Base-by-base conservation (phyloP, 306 rosid genomes). In the Parietaria judaica region DNA sequence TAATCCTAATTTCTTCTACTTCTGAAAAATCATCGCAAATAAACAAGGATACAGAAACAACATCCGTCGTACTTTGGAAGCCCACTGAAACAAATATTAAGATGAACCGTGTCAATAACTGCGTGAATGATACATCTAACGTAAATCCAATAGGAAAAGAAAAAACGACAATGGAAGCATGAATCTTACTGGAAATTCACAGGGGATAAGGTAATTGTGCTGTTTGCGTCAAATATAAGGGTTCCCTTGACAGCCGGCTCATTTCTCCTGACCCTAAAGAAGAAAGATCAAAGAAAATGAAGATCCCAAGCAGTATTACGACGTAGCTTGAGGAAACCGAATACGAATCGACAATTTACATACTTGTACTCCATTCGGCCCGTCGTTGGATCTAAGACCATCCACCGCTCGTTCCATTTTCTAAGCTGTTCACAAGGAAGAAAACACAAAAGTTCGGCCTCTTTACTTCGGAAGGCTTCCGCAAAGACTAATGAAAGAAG, bases 351-450 rank as follows among this genome's bases (percentile, higher is more conserved):
- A 36, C n/a, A 61, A 81, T 63, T 39, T n/a, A 69, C 84, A 54
- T 79, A 94, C 99, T 94, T 94, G 87, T 94, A 94, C 63, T 94
- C 99, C 99, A 94, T 94, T 84, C 75, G 84, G 59, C 99, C 97
- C 2, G 97, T 86, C 0, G 99, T 81, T 17, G 97, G 94, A 73
- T 94, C 99, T 79, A 94, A 80, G 51, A 79, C 81, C 61, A 86
- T 83, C 99, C 97, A 94, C 54, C 99, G 89, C 80, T 94, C 95
- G 47, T 94, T 94, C 97, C 97, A 94, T 76, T 94, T 94, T 64
- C 91, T 75, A 65, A 88, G 80, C 99, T 94, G 82, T 44, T 66
- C 64, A 54, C 31, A 23, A 23, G 31, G 31, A 23, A 23, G 37
- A 41, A 46, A 69, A 65, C 13, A 13, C 3, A 5, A 11, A 34